phyloP scores from a whole-genome alignment of 2,329 filamentous ascomycete species.

The Hypoxylon sp. region DNA sequence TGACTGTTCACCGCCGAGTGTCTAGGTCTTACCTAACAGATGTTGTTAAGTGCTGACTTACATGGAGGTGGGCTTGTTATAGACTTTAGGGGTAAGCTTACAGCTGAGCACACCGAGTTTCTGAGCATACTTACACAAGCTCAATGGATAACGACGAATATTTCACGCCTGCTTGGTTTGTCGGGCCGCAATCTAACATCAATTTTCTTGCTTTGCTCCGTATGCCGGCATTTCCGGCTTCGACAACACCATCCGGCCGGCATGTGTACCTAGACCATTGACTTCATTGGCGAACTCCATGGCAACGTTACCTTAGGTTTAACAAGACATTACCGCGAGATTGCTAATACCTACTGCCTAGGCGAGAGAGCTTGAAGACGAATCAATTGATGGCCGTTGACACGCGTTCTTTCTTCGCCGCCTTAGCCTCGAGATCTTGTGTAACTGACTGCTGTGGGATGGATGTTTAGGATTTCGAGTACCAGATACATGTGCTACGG shows the following conservation, averaged over 20 bases:
- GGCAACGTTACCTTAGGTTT: constrained; percentile 6
- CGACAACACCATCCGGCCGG: background rate
- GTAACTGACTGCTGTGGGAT: background rate
- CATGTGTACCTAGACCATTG: background rate
- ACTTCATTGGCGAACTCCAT: background rate
- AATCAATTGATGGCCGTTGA: background rate
- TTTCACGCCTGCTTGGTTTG: background rate
- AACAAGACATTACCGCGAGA: background rate
- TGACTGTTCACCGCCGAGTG: constrained; percentile 6
- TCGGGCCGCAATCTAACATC: background rate
- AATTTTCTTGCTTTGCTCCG: background rate
- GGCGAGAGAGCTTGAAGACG: background rate
- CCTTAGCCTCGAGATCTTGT: constrained; percentile 9
- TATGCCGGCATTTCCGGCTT: background rate
- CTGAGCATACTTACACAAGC: background rate
- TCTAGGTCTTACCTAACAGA: constrained; percentile 13
- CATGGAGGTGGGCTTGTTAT: background rate
- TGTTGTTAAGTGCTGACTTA: constrained; percentile 3
- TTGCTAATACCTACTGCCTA: background rate
- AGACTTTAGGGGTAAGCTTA: constrained; percentile 13
- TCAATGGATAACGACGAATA: background rate
- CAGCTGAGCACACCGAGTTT: constrained; percentile 2
- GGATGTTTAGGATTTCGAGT: background rate
- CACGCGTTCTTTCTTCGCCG: constrained; percentile 1
- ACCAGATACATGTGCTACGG: background rate